phyloP scores from a whole-genome alignment of 306 rosid genomes.

The Fragaria vesca region DNA sequence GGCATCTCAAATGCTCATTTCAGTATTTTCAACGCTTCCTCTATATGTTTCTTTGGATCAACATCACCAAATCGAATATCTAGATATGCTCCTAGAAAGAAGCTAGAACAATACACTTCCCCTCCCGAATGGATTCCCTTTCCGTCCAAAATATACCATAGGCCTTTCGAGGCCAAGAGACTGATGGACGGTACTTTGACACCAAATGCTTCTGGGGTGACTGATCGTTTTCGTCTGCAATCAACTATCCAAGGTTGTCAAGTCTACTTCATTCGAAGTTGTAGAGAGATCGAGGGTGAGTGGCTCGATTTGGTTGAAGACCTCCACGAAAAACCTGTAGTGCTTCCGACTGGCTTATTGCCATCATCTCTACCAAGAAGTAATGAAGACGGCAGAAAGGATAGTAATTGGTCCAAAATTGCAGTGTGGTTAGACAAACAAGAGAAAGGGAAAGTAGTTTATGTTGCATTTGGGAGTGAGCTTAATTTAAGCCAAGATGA shows the following conservation, averaged over 20 bases:
- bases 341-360: constrained; percentile 28
- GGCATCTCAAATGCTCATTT: not conserved
- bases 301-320: constrained; percentile 15
- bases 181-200: not conserved
- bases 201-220: not conserved
- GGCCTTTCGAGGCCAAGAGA: not conserved
- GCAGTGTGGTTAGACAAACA: constrained; percentile 25
- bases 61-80: not conserved
- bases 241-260: constrained; percentile 1
- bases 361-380: not conserved
- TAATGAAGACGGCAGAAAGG: constrained; percentile 4
- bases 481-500: constrained; percentile 26
- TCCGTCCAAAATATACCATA: not conserved
- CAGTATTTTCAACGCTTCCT: not conserved
- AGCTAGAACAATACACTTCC: not conserved
- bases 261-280: constrained; percentile 18
- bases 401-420: constrained; percentile 5
- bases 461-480: constrained; percentile 58
- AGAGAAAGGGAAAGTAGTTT: constrained; percentile 40
- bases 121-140: not conserved
- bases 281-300: constrained; percentile 22
- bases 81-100: not conserved
- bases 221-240: not conserved
- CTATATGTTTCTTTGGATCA: not conserved
- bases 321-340: constrained; percentile 2